phyloP scores from a whole-genome alignment of 2,329 filamentous ascomycete species.

The Tolypocladium paradoxum region DNA sequence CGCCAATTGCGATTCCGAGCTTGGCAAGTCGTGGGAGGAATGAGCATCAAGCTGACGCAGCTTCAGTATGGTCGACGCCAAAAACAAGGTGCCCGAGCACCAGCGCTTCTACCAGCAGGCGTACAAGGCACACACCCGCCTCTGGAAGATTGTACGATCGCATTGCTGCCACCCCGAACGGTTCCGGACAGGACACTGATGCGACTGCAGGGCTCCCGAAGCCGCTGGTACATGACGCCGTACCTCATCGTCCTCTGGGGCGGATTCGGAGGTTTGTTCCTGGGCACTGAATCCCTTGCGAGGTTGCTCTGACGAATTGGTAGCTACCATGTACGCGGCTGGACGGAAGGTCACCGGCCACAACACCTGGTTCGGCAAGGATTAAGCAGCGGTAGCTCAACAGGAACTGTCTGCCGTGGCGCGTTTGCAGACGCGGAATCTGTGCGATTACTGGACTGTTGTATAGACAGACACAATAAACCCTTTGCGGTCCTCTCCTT shows the following conservation, averaged over 20 bases:
- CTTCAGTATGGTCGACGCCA: slow-evolving; percentile 52
- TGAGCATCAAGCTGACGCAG: slow-evolving; percentile 15
- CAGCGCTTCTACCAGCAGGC: slow-evolving; percentile 68
- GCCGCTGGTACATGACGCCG: slow-evolving; percentile 53
- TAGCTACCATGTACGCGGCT: slow-evolving; percentile 59
- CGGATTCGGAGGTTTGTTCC: slow-evolving; percentile 47
- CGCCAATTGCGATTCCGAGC: background rate
- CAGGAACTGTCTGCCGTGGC: background rate
- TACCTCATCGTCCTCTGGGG: slow-evolving; percentile 58
- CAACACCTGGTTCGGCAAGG: slow-evolving; percentile 65
- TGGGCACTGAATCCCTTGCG: background rate
- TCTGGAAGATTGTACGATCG: slow-evolving; percentile 65
- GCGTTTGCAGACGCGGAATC: background rate
- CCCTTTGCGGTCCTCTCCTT: background rate
- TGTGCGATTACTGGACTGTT: background rate
- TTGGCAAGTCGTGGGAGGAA: slow-evolving; percentile 7
- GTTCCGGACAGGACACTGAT: slow-evolving; percentile 4
- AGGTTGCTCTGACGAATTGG: slow-evolving; percentile 10
- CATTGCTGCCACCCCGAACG: slow-evolving; percentile 5
- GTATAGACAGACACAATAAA: background rate
- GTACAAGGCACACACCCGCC: slow-evolving; percentile 55
- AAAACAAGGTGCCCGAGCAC: slow-evolving; percentile 66
- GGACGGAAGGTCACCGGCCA: slow-evolving; percentile 62
- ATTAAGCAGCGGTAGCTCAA: slow-evolving; percentile 21
- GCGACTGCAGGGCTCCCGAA: slow-evolving; percentile 46